These are phyloP conservation scores for Saturnispora silvae DNA, from an alignment of 805 yeast species.

Conservation along the genomic window DNA sequence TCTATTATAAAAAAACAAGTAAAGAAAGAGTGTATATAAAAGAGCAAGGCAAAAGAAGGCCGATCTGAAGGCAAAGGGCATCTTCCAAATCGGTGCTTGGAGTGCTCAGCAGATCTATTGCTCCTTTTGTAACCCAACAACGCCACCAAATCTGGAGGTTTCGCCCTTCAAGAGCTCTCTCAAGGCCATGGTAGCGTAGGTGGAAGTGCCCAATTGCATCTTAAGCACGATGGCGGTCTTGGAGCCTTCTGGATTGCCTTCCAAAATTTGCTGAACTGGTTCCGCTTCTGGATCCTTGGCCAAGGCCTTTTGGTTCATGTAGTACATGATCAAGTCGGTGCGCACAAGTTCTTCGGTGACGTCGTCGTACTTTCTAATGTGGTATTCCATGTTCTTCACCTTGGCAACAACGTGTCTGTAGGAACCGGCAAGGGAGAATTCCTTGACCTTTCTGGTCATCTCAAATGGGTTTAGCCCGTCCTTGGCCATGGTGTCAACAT, in stretches of 20 bases:
- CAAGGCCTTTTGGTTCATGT: constrained; percentile 17
- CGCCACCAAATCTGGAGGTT: constrained; percentile 30
- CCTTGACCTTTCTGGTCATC: constrained; percentile 78
- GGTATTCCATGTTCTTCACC: constrained; percentile 55
- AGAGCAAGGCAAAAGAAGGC: constrained; percentile 2
- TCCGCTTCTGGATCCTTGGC: constrained; percentile 9
- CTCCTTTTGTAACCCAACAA: constrained; percentile 14
- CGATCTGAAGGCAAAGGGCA: too few species aligned
- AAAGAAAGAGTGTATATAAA: neutral
- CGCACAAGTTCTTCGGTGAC: constrained; percentile 62
- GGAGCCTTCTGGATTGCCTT: constrained; percentile 29
- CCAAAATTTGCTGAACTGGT: constrained; percentile 20
- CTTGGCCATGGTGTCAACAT: constrained; percentile 60
- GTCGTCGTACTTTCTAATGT: constrained; percentile 48
- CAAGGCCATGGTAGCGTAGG: constrained; percentile 96
- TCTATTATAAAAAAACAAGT: constrained; percentile 1
- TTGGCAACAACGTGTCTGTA: constrained; percentile 66
- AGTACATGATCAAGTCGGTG: constrained; percentile 62
- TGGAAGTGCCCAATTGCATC: constrained; percentile 71
- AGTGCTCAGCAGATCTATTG: too few species aligned
- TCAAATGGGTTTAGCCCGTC: constrained; percentile 78
- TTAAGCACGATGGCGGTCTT: constrained; percentile 64
- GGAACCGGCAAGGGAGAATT: constrained; percentile 86
- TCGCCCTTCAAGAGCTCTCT: constrained; percentile 81
- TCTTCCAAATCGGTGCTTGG: too few species aligned